phyloP scores from a whole-genome alignment of 2,329 filamentous ascomycete species.

The Colletotrichum tropicale region DNA sequence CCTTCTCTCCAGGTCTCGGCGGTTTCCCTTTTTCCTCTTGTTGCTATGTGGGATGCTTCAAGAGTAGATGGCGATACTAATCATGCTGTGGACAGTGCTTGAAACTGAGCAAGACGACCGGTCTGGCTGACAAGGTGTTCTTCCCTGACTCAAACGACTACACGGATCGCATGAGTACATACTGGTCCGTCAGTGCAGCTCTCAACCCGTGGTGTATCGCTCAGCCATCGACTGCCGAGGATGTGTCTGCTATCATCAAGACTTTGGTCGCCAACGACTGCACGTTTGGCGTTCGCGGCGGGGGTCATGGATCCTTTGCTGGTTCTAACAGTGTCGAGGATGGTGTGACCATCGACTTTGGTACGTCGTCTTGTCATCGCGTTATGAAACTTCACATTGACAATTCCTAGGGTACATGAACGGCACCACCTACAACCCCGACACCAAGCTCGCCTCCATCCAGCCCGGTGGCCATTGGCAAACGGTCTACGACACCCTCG shows the following conservation, averaged over 20 bases:
- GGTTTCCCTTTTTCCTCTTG: neutral
- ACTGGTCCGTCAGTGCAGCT: conserved; percentile 41
- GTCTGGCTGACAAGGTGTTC: conserved; percentile 32
- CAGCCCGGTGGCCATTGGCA: conserved; percentile 41
- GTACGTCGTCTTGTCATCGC: conserved; percentile 6
- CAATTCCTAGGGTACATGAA: conserved; percentile 30
- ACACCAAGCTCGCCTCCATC: conserved; percentile 32
- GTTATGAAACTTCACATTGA: neutral
- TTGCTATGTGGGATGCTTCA: neutral
- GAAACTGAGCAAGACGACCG: conserved; percentile 24
- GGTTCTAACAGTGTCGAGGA: conserved; percentile 38
- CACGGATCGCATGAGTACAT: conserved; percentile 33
- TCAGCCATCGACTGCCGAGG: conserved; percentile 33
- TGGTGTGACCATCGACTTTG: conserved; percentile 42
- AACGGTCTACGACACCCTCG: conserved; percentile 39
- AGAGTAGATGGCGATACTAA: neutral
- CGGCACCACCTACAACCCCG: conserved; percentile 29
- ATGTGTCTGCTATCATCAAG: conserved; percentile 40
- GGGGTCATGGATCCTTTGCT: conserved; percentile 37
- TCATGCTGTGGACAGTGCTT: conserved; percentile 25
- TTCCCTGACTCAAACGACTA: conserved; percentile 30
- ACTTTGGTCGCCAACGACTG: conserved; percentile 32
- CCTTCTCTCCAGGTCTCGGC: neutral
- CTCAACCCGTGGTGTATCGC: conserved; percentile 39
- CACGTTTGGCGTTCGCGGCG: conserved; percentile 42